Percentiles rank a stretch among this genome's conserved stretches.
Evolutionary conservation across 2,329 filamentous ascomycete species (phyloP).

Genomic region (Microsporum canis): DNA sequence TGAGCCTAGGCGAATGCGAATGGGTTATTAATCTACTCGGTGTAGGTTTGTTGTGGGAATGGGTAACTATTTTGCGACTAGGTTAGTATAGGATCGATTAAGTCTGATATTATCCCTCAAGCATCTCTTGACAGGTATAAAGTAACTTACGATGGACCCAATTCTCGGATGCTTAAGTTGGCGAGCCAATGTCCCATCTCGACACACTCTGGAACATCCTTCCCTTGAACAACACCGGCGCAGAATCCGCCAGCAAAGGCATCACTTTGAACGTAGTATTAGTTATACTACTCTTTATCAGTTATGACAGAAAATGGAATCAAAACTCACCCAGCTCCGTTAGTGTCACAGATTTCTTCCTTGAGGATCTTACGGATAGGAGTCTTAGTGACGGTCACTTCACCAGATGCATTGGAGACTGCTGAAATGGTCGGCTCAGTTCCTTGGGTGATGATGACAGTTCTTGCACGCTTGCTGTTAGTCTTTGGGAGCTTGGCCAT

Average conservation of each 20-base stretch:
- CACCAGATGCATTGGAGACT: conserved; percentile 53
- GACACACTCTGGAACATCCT: conserved; percentile 63
- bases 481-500: conserved; percentile 85
- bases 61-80: conserved; percentile 51
- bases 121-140: background rate
- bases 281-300: background rate
- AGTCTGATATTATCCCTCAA: no score
- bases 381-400: conserved; percentile 59
- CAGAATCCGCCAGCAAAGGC: conserved; percentile 92
- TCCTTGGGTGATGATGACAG: conserved; percentile 89
- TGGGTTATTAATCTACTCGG: conserved; percentile 25
- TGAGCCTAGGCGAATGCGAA: conserved; percentile 8
- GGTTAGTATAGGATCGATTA: background rate
- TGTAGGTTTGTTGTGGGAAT: conserved; percentile 69
- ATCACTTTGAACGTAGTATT: conserved; percentile 47
- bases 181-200: conserved; percentile 97
- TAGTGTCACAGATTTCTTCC: conserved; percentile 84
- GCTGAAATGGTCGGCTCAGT: conserved; percentile 83
- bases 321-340: conserved; percentile 60
- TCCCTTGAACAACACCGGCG: conserved; percentile 77
- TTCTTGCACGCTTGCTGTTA: conserved; percentile 71
- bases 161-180: conserved; percentile 82
- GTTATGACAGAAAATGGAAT: background rate
- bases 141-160: conserved; percentile 79
- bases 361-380: conserved; percentile 67